Conservation (phyloP, 2,329 filamentous ascomycete species). For the Fusarium tuaranense region DNA sequence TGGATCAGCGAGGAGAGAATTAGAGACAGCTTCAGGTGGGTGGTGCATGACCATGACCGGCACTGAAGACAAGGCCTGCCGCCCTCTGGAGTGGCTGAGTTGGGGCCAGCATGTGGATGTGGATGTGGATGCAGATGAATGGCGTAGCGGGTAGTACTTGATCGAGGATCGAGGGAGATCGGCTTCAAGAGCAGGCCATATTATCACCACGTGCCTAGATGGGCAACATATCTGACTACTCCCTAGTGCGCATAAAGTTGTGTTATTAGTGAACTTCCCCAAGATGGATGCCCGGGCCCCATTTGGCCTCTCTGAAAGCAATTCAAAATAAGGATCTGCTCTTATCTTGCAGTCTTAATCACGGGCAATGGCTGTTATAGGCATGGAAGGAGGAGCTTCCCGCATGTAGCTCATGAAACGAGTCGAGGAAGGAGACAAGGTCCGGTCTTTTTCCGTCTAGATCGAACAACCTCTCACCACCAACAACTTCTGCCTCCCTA, state of each 20-base stretch:
- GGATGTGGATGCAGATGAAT: neutral
- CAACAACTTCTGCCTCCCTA: neutral
- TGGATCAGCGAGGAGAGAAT: conserved; percentile 16
- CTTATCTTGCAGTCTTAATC: conserved; percentile 4
- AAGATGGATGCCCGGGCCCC: neutral
- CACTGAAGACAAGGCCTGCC: neutral
- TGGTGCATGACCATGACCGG: neutral
- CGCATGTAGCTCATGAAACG: neutral
- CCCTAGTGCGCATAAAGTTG: conserved; percentile 2
- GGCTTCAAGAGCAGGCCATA: neutral
- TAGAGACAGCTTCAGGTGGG: conserved; percentile 13
- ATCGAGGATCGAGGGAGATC: conserved; percentile 7
- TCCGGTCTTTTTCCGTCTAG: neutral
- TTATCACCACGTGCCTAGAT: conserved; percentile 16
- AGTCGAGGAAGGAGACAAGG: neutral
- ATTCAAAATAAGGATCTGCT: conserved; percentile 8
- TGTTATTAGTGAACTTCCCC: conserved; percentile 2
- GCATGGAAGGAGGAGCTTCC: neutral
- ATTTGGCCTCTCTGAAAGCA: neutral
- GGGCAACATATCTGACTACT: conserved; percentile 21
- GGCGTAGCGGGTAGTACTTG: conserved; percentile 1
- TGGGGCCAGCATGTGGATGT: neutral
- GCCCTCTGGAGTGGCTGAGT: neutral
- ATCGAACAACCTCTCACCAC: neutral
- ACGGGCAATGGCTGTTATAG: conserved; percentile 4